Evolutionary conservation across 2,329 filamentous ascomycete genomes (phyloP).

Genomic region (Metarhizium album): DNA sequence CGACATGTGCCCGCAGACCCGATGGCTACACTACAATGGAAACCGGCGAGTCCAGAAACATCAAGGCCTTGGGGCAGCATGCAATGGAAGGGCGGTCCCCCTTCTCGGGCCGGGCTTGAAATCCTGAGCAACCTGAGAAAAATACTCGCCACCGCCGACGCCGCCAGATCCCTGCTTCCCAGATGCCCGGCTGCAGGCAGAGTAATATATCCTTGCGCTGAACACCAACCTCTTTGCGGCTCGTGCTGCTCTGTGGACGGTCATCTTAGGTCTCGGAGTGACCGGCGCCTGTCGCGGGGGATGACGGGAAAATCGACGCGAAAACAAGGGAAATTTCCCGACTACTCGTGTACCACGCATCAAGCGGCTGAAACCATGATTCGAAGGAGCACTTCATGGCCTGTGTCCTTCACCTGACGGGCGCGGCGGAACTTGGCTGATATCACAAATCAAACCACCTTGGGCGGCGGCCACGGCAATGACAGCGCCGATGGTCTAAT

Average conservation of each 20-base stretch:
- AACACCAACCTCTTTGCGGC: background rate
- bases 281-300: background rate
- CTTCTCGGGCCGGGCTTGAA: background rate
- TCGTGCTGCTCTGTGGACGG: background rate
- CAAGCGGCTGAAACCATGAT: background rate
- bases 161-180: background rate
- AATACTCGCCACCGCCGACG: background rate
- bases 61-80: background rate
- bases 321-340: background rate
- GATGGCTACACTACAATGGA: background rate
- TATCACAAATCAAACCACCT: background rate
- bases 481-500: background rate
- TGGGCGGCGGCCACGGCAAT: background rate
- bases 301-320: background rate
- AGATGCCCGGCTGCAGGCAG: background rate
- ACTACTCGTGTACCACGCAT: no score
- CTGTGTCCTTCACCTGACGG: background rate
- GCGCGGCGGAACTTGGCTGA: background rate
- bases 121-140: background rate
- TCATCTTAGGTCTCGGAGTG: background rate
- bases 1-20: background rate
- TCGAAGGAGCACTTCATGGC: background rate
- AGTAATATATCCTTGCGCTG: background rate
- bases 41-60: background rate
- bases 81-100: background rate